These are phyloP conservation scores for Eruca vesicaria DNA, from an alignment of 441 rosid genomes.

Conservation along the genomic window DNA sequence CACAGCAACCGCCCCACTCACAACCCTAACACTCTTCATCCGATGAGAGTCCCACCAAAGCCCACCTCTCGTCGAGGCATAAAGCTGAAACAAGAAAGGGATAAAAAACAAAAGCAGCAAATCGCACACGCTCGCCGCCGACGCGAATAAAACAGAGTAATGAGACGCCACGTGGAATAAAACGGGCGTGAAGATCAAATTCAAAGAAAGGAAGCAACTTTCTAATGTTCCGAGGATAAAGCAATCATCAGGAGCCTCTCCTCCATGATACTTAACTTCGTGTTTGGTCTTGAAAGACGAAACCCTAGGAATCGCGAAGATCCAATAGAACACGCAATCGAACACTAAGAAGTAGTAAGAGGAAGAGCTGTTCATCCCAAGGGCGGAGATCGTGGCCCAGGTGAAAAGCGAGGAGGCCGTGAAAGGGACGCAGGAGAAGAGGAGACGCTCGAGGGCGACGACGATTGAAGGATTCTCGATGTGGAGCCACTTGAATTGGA, in stretches of 20 bases:
- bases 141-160: slow-evolving; percentile 69
- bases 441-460: slow-evolving; percentile 80
- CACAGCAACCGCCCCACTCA: slow-evolving; percentile 91
- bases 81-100: slow-evolving; percentile 92
- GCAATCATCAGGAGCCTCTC: slow-evolving; percentile 84
- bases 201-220: slow-evolving; percentile 77
- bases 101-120: slow-evolving; percentile 80
- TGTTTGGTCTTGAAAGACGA: slow-evolving; percentile 84
- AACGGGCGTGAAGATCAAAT: slow-evolving; percentile 77
- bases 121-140: slow-evolving; percentile 69
- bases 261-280: slow-evolving; percentile 83
- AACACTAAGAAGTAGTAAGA: slow-evolving; percentile 75
- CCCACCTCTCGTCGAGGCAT: slow-evolving; percentile 89
- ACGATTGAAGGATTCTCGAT: slow-evolving; percentile 83
- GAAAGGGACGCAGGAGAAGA: slow-evolving; percentile 83
- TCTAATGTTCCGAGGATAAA: slow-evolving; percentile 75
- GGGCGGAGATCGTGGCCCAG: slow-evolving; percentile 90
- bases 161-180: slow-evolving; percentile 85
- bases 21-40: slow-evolving; percentile 70
- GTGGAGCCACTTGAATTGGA: slow-evolving; percentile 96
- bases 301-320: slow-evolving; percentile 74
- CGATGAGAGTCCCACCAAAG: slow-evolving; percentile 83
- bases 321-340: slow-evolving; percentile 84
- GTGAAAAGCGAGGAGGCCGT: slow-evolving; percentile 79
- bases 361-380: slow-evolving; percentile 81